Evolutionary conservation across 1,139 yeast genomes (phyloP).

Genomic region (Zygosaccharomyces pseudobailii): DNA sequence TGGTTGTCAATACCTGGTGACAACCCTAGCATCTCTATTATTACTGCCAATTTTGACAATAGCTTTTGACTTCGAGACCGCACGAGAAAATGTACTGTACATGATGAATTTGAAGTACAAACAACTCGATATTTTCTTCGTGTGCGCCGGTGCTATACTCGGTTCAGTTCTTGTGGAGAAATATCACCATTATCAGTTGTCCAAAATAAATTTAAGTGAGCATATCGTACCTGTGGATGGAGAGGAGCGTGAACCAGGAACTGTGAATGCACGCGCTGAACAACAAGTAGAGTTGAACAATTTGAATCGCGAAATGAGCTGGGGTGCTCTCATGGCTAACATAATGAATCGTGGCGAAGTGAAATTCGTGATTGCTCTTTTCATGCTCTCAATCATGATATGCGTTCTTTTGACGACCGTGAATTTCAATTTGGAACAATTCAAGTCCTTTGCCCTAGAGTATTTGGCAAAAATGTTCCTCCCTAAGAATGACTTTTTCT

Average conservation of each 20-base stretch:
- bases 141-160: constrained; percentile 23
- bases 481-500: constrained; percentile 2
- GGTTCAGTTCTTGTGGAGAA: constrained; percentile 18
- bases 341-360: constrained; percentile 10
- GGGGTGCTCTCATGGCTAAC: constrained; percentile 4
- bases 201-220: constrained; percentile 10
- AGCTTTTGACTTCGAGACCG: constrained; percentile 1
- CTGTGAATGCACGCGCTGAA: neutral
- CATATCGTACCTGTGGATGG: constrained; percentile 12
- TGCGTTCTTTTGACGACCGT: constrained; percentile 4
- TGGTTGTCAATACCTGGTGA: constrained; percentile 40
- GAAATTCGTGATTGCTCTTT: constrained; percentile 5
- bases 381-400: constrained; percentile 2
- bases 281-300: constrained; percentile 4
- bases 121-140: constrained; percentile 21
- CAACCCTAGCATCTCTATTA: constrained; percentile 23
- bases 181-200: constrained; percentile 15
- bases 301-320: constrained; percentile 5
- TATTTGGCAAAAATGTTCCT: constrained; percentile 6
- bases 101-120: constrained; percentile 10
- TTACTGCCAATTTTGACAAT: constrained; percentile 11
- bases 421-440: constrained; percentile 8
- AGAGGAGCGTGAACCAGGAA: constrained; percentile 2
- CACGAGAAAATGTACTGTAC: neutral
- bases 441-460: constrained; percentile 8